Evolutionary conservation across 208 protist genomes (phyloP).

Genomic region (Herpetomonas samuelpessoai): DNA sequence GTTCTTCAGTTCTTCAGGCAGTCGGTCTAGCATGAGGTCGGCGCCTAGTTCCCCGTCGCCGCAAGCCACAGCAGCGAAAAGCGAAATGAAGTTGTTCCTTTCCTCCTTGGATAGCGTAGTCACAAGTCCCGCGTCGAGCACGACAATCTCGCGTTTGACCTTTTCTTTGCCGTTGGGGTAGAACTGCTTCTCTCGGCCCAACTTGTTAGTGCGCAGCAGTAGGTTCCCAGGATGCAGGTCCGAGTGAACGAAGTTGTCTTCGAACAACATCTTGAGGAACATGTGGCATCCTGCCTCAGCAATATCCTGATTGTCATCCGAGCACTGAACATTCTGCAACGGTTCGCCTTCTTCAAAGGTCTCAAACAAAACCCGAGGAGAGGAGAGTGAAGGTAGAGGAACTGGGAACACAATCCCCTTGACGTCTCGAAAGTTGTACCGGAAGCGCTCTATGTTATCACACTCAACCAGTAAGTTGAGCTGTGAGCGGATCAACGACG

Average conservation of each 20-base stretch:
- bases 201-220: slow-evolving; percentile 57
- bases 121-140: slow-evolving; percentile 91
- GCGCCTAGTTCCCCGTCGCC: slow-evolving; percentile 86
- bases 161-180: slow-evolving; percentile 71
- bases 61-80: slow-evolving; percentile 88
- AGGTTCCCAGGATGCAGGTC: slow-evolving; percentile 94
- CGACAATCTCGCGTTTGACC: slow-evolving; percentile 59
- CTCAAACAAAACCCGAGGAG: slow-evolving; percentile 79
- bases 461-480: slow-evolving; percentile 84
- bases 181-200: slow-evolving; percentile 20
- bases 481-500: slow-evolving; percentile 74
- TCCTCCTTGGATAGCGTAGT: slow-evolving; percentile 82
- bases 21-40: slow-evolving; percentile 89
- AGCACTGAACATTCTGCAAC: slow-evolving; percentile 49
- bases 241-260: slow-evolving; percentile 94
- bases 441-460: slow-evolving; percentile 84
- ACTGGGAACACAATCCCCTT: slow-evolving; percentile 81
- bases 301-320: slow-evolving; percentile 50
- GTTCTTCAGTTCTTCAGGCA: slow-evolving; percentile 31
- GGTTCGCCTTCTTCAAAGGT: slow-evolving; percentile 84
- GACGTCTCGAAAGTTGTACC: slow-evolving; percentile 74
- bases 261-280: slow-evolving; percentile 95
- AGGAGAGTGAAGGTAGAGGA: slow-evolving; percentile 59
- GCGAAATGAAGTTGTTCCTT: slow-evolving; percentile 90
- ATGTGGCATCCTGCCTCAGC: slow-evolving; percentile 86